A percentile compares a stretch with the other conserved stretches of the same genome.
phyloP scores from a whole-genome alignment of 177 flowering plant genomes.

The Vitis hybrid region DNA sequence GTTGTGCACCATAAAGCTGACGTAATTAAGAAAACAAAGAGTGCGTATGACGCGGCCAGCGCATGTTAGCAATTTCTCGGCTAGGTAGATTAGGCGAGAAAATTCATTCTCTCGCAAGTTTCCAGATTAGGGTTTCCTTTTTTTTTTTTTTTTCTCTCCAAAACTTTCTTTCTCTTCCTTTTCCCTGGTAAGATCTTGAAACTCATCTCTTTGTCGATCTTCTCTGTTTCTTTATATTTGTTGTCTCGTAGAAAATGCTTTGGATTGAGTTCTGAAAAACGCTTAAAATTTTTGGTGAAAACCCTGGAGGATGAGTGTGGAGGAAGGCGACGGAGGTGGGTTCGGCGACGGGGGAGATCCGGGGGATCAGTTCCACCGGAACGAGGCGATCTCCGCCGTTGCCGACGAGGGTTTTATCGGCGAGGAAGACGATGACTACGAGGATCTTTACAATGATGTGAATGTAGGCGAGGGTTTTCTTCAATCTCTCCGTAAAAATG shows the following conservation, averaged over 20 bases:
- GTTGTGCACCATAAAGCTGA: too few relatives aligned
- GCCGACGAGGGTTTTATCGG: conserved; percentile 73
- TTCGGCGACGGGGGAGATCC: conserved; percentile 37
- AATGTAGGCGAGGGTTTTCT: conserved; percentile 84
- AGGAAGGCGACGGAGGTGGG: conserved; percentile 40
- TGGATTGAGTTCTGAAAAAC: not conserved
- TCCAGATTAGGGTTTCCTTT: conserved; percentile 16
- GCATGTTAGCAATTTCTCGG: too few relatives aligned
- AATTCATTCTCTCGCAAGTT: conserved; percentile 1
- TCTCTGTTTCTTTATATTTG: not conserved
- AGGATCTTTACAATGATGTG: conserved; percentile 90
- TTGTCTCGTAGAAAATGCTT: not conserved
- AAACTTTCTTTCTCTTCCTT: not conserved
- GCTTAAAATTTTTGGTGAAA: not conserved
- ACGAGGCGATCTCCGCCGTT: conserved; percentile 88
- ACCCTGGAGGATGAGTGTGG: conserved; percentile 25
- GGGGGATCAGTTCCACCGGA: conserved; percentile 55
- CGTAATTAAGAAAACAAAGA: too few relatives aligned
- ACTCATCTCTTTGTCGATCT: not conserved
- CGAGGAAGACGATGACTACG: conserved; percentile 87
- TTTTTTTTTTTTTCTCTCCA: not conserved
- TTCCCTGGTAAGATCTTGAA: conserved; percentile 9
- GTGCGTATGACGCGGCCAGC: too few relatives aligned
- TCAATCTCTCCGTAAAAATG: conserved; percentile 54
- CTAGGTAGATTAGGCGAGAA: not conserved